phyloP scores from a whole-genome alignment of 345 rosid species.

The Gossypium mustelinum region DNA sequence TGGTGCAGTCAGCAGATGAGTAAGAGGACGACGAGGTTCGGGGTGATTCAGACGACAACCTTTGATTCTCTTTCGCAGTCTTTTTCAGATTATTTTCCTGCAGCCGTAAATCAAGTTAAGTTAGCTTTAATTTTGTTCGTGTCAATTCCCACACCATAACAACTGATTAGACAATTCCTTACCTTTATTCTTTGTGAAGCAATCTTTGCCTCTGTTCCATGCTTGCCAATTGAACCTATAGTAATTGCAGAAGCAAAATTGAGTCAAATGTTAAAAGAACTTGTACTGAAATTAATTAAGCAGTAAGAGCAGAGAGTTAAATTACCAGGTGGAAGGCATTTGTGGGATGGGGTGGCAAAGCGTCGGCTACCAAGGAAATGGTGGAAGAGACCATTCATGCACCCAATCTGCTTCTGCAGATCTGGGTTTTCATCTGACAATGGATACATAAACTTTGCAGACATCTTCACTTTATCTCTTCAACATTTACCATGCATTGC shows the following conservation, averaged over 20 bases:
- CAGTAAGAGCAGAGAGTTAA: neutral
- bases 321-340: slow-evolving; percentile 51
- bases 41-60: slow-evolving; percentile 63
- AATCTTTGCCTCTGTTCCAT: slow-evolving; percentile 29
- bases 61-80: slow-evolving; percentile 47
- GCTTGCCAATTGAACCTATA: slow-evolving; percentile 46
- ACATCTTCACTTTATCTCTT: slow-evolving; percentile 40
- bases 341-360: slow-evolving; percentile 32
- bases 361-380: slow-evolving; percentile 57
- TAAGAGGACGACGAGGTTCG: slow-evolving; percentile 64
- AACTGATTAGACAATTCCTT: slow-evolving; percentile 21
- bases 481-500: neutral
- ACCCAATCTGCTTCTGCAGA: slow-evolving; percentile 74
- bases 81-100: slow-evolving; percentile 60
- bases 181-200: slow-evolving; percentile 39
- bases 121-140: slow-evolving; percentile 5
- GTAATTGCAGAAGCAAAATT: no score
- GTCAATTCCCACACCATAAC: neutral
- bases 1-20: slow-evolving; percentile 56
- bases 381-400: slow-evolving; percentile 76
- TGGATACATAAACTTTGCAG: slow-evolving; percentile 55
- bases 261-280: no score
- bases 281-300: no score
- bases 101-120: slow-evolving; percentile 26
- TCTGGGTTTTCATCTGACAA: slow-evolving; percentile 70